phyloP scores from a whole-genome alignment of 805 yeast genomes.

The Kodamaea neixiangensis region DNA sequence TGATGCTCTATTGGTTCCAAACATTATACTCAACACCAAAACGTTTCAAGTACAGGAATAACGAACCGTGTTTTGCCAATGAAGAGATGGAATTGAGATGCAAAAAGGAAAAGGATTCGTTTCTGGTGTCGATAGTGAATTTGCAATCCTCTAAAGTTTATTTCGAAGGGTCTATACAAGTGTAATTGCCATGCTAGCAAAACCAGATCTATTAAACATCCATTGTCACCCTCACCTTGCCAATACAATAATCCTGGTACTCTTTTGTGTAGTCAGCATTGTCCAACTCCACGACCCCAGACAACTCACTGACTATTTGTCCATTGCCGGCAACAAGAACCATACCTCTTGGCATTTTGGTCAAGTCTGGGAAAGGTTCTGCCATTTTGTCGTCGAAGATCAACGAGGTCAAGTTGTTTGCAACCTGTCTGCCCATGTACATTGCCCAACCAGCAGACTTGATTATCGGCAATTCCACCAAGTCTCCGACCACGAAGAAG shows the following conservation, averaged over 20 bases:
- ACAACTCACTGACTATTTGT: constrained; percentile 38
- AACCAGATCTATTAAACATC: constrained; percentile 13
- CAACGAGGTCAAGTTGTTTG: constrained; percentile 35
- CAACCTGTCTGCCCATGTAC: constrained; percentile 42
- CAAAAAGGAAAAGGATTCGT: not conserved
- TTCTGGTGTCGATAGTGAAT: constrained; percentile 4
- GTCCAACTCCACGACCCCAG: constrained; percentile 36
- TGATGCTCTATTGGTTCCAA: constrained; percentile 55
- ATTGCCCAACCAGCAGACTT: constrained; percentile 50
- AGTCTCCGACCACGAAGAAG: constrained; percentile 41
- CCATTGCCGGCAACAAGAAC: constrained; percentile 42
- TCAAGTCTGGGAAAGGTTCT: constrained; percentile 36
- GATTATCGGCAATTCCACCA: constrained; percentile 41
- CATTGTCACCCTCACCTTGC: constrained; percentile 41
- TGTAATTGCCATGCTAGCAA: not conserved
- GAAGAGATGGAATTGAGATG: constrained; percentile 26
- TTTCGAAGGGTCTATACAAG: constrained; percentile 10
- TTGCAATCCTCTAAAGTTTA: constrained; percentile 3
- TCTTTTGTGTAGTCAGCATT: constrained; percentile 35
- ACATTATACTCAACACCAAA: constrained; percentile 16
- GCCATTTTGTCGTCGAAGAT: constrained; percentile 31
- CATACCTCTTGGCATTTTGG: constrained; percentile 42
- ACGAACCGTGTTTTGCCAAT: constrained; percentile 50
- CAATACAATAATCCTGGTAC: constrained; percentile 44
- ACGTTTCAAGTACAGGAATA: constrained; percentile 48